Evolutionary conservation across 441 rosid genomes (phyloP).

Genomic region (Kokia cookei): DNA sequence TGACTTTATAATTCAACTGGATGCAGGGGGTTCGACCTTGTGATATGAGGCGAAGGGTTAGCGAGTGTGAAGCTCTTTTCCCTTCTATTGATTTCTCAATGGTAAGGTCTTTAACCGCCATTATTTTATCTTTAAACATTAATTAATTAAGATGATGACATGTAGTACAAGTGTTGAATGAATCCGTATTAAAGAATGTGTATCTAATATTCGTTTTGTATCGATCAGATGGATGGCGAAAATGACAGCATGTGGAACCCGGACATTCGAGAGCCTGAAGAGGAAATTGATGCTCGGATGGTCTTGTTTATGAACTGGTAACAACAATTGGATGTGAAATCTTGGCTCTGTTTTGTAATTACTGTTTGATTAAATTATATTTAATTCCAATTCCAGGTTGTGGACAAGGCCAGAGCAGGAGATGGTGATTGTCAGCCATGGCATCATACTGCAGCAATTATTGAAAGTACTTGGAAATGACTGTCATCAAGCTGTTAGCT

Average conservation of each 20-base stretch:
- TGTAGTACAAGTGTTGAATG: too few relatives aligned
- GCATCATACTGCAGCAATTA: conserved; percentile 11
- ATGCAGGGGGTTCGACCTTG: conserved; percentile 10
- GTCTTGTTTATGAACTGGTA: conserved; percentile 13
- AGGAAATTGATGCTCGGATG: conserved; percentile 1
- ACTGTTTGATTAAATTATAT: background rate
- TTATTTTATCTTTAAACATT: background rate
- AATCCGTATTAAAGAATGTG: background rate
- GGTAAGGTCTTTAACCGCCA: conserved; percentile 1
- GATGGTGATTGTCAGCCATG: conserved; percentile 14
- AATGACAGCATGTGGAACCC: conserved; percentile 12
- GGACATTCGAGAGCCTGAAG: conserved; percentile 8
- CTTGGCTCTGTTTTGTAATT: background rate
- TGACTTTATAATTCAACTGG: background rate
- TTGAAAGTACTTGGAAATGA: conserved; percentile 9
- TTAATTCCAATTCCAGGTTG: background rate
- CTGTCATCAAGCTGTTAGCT: background rate
- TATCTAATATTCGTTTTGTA: background rate
- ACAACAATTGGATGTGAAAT: background rate
- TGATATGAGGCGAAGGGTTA: conserved; percentile 15
- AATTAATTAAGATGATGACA: background rate
- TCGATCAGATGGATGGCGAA: conserved; percentile 14
- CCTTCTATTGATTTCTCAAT: conserved; percentile 13
- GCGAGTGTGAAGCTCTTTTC: conserved; percentile 12
- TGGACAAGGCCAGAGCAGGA: conserved; percentile 17